phyloP scores from a whole-genome alignment of 192 early-diverging fungal species.

The Coemansia sp. region DNA sequence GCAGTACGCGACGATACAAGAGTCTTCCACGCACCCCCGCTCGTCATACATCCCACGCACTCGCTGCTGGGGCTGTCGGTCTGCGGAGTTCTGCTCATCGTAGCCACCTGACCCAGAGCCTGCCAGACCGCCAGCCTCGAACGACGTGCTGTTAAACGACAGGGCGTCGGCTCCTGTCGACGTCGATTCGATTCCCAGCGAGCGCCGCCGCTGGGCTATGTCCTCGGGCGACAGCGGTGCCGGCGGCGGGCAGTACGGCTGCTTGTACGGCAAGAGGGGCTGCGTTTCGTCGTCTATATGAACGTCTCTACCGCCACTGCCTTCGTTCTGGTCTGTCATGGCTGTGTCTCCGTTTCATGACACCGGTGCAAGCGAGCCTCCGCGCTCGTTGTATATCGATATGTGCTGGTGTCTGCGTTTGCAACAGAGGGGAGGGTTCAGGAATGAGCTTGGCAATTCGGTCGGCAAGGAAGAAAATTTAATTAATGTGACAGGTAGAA shows the following conservation, averaged over 20 bases:
- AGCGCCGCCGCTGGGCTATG: slow-evolving; percentile 39
- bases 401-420: background rate
- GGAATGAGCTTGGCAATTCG: background rate
- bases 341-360: background rate
- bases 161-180: slow-evolving; percentile 7
- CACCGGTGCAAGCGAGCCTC: background rate
- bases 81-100: background rate
- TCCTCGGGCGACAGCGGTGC: slow-evolving; percentile 45
- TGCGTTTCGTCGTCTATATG: slow-evolving; percentile 8
- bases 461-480: background rate
- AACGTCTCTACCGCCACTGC: background rate
- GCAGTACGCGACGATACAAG: background rate
- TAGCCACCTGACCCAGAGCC: background rate
- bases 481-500: background rate
- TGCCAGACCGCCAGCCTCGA: background rate
- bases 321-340: background rate
- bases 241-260: slow-evolving; percentile 41
- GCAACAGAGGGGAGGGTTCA: too few species aligned
- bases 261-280: slow-evolving; percentile 16
- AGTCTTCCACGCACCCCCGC: slow-evolving; percentile 2
- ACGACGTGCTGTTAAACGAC: background rate
- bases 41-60: background rate
- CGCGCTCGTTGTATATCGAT: background rate
- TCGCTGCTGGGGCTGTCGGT: background rate
- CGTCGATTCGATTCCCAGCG: slow-evolving; percentile 34